Conservation (phyloP, 192 early-diverging fungal species). For the Backusella westeae region DNA sequence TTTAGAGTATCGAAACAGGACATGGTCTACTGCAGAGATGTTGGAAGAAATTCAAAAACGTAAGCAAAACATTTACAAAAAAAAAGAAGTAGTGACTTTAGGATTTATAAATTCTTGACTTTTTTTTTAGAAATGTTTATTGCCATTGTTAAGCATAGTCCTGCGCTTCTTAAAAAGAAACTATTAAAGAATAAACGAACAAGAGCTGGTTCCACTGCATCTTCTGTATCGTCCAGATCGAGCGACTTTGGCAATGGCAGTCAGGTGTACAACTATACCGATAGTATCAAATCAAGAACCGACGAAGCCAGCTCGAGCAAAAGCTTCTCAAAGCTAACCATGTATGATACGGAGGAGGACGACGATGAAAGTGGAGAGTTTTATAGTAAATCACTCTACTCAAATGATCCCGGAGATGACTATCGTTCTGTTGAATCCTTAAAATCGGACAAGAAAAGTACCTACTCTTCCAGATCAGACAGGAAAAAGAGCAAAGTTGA, state of each 20-base stretch:
- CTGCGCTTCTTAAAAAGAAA: slow-evolving; percentile 23
- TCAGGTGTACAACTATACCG: neutral
- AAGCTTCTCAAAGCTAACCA: neutral
- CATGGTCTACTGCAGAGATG: slow-evolving; percentile 73
- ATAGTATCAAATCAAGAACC: neutral
- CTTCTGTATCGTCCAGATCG: neutral
- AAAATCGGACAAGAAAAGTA: neutral
- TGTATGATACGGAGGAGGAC: neutral
- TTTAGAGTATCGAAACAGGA: slow-evolving; percentile 74
- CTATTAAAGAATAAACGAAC: neutral
- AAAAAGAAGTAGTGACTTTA: neutral
- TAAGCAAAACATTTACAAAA: slow-evolving; percentile 20
- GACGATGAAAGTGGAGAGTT: neutral
- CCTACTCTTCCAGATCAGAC: neutral
- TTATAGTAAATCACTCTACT: neutral
- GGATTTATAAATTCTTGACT: neutral
- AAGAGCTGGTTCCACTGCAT: neutral
- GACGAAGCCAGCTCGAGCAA: neutral
- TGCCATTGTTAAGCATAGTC: slow-evolving; percentile 28
- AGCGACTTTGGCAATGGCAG: neutral
- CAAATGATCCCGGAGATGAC: neutral
- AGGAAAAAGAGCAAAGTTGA: neutral
- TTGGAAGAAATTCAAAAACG: slow-evolving; percentile 64
- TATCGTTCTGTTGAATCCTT: neutral
- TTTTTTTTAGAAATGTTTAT: slow-evolving; percentile 19